A percentile compares a stretch with the other conserved stretches of the same genome.
phyloP scores from a whole-genome alignment of 805 yeast genomes.

The Cyberlindnera xylosilytica region DNA sequence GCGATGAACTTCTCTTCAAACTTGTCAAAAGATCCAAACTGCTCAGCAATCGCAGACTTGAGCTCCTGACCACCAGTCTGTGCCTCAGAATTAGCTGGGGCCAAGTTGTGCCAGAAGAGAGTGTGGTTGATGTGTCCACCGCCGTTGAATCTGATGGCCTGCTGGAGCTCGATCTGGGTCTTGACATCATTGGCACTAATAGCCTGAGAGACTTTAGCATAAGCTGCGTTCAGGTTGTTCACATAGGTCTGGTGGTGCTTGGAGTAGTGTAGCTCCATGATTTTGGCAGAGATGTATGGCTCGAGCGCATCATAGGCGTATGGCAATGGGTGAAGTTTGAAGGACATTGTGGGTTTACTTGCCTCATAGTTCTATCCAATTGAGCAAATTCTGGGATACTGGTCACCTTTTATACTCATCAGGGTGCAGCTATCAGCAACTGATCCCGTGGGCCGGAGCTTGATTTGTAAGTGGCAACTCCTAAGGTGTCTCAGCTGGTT shows the following conservation, averaged over 20 bases:
- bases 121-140: constrained; percentile 51
- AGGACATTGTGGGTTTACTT: constrained; percentile 7
- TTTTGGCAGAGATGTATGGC: constrained; percentile 44
- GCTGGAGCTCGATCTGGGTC: constrained; percentile 41
- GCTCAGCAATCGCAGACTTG: constrained; percentile 36
- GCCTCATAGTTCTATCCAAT: too few species aligned
- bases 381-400: too few species aligned
- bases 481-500: too few species aligned
- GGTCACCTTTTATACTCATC: too few species aligned
- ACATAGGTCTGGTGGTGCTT: constrained; percentile 52
- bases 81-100: constrained; percentile 31
- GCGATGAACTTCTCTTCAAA: constrained; percentile 40
- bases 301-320: constrained; percentile 46
- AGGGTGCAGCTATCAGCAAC: too few species aligned
- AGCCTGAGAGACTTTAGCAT: constrained; percentile 36
- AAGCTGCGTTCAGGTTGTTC: constrained; percentile 43
- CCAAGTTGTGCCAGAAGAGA: constrained; percentile 47
- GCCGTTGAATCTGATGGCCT: constrained; percentile 46
- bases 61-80: constrained; percentile 40
- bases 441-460: too few species aligned
- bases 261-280: constrained; percentile 45
- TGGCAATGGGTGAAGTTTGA: constrained; percentile 31
- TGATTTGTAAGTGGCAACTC: too few species aligned
- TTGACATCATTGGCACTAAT: constrained; percentile 38
- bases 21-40: constrained; percentile 43